A percentile compares a stretch with the other conserved stretches of the same genome.
Evolutionary conservation across 2,329 filamentous ascomycete genomes (phyloP).

Genomic region (Aspergillus sp.): DNA sequence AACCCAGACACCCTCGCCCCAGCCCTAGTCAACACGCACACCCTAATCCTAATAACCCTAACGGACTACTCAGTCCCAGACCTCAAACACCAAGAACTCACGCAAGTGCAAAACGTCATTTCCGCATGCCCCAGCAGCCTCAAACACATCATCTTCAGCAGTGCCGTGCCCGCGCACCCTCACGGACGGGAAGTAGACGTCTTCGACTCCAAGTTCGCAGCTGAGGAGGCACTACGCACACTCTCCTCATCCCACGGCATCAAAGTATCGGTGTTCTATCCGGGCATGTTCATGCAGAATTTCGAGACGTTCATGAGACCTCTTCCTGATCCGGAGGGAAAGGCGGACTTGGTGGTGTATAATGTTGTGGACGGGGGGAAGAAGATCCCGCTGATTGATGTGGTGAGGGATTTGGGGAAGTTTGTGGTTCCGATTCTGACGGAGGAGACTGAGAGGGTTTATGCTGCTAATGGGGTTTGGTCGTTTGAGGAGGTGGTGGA

Average conservation of each 20-base stretch:
- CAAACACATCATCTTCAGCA: slow-evolving; percentile 35
- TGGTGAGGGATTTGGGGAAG: slow-evolving; percentile 39
- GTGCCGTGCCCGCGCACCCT: slow-evolving; percentile 20
- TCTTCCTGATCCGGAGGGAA: neutral
- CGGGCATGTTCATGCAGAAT: slow-evolving; percentile 59
- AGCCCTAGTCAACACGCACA: slow-evolving; percentile 50
- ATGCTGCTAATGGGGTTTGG: slow-evolving; percentile 37
- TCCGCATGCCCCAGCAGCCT: slow-evolving; percentile 31
- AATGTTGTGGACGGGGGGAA: slow-evolving; percentile 20
- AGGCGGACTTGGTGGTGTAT: slow-evolving; percentile 32
- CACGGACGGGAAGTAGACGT: slow-evolving; percentile 37
- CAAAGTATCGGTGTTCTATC: slow-evolving; percentile 55
- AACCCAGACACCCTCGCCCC: slow-evolving; percentile 33
- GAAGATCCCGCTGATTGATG: slow-evolving; percentile 37
- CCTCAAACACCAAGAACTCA: slow-evolving; percentile 28
- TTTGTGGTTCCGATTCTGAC: slow-evolving; percentile 41
- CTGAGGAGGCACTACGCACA: slow-evolving; percentile 56
- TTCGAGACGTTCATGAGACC: slow-evolving; percentile 30
- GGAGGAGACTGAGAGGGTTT: slow-evolving; percentile 35
- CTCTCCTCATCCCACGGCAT: slow-evolving; percentile 46
- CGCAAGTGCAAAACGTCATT: slow-evolving; percentile 29
- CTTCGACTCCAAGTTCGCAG: slow-evolving; percentile 60
- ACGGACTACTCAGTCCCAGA: slow-evolving; percentile 22
- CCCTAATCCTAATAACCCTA: slow-evolving; percentile 37
- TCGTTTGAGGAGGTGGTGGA: slow-evolving; percentile 32